Conservation (phyloP, 2,329 filamentous ascomycete species). For the Pseudogymnoascus sp. region DNA sequence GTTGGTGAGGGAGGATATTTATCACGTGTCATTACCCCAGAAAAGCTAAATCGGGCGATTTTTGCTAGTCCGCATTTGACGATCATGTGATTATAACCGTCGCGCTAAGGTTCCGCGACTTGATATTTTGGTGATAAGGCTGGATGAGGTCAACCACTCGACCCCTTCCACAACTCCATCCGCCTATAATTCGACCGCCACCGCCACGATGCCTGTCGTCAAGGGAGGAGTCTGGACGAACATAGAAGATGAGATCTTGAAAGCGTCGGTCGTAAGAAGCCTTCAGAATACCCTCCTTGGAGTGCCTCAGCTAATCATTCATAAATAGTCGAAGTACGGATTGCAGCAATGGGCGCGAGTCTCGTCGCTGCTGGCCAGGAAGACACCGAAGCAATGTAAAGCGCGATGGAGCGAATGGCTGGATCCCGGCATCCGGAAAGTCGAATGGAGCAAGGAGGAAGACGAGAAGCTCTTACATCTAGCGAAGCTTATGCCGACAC, state of each 20-base stretch:
- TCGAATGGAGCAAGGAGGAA: slow-evolving; percentile 98
- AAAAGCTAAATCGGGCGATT: background rate
- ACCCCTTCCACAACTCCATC: background rate
- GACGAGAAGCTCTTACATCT: slow-evolving; percentile 95
- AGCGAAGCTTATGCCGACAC: slow-evolving; percentile 96
- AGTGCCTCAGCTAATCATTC: background rate
- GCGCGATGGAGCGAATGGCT: slow-evolving; percentile 98
- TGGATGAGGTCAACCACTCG: slow-evolving; percentile 3
- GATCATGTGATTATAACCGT: background rate
- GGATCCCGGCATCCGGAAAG: slow-evolving; percentile 95
- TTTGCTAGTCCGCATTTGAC: background rate
- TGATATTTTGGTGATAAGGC: slow-evolving; percentile 8
- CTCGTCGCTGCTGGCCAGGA: slow-evolving; percentile 90
- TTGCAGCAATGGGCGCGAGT: slow-evolving; percentile 98
- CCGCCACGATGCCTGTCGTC: slow-evolving; percentile 58
- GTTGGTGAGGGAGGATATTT: background rate
- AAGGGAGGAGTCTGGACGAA: slow-evolving; percentile 72
- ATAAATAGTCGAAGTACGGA: slow-evolving; percentile 64
- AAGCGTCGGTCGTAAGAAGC: slow-evolving; percentile 44
- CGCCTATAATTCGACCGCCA: slow-evolving; percentile 20
- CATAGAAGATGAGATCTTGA: slow-evolving; percentile 91
- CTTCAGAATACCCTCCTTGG: background rate
- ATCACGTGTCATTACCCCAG: background rate
- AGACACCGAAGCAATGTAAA: slow-evolving; percentile 99
- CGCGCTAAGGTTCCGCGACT: slow-evolving; percentile 6